A percentile compares a stretch with the other conserved stretches of the same genome.
Conservation (phyloP, 768 basidiomycete genomes). For the Melanogaster broomeanus region DNA sequence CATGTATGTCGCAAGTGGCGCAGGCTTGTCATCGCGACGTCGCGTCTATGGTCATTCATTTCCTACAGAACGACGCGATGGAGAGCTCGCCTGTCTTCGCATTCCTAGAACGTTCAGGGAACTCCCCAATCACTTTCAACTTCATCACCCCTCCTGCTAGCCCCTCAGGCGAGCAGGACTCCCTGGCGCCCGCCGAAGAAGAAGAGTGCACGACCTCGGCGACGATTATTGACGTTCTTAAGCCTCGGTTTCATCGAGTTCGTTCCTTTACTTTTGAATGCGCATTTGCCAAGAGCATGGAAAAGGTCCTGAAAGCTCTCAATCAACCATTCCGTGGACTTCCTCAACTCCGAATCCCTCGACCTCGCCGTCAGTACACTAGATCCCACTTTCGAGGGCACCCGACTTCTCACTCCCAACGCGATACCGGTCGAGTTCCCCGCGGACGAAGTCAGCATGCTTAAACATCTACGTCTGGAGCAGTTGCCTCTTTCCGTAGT, state of each 20-base stretch:
- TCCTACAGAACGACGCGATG: constrained; percentile 27
- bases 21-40: constrained; percentile 40
- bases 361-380: constrained; percentile 28
- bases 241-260: constrained; percentile 26
- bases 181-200: constrained; percentile 16
- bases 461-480: constrained; percentile 40
- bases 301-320: constrained; percentile 24
- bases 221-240: constrained; percentile 25
- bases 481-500: constrained; percentile 43
- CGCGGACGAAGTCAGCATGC: constrained; percentile 7
- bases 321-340: constrained; percentile 14
- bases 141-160: constrained; percentile 28
- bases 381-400: constrained; percentile 29
- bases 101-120: constrained; percentile 39
- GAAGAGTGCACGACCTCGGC: constrained; percentile 15
- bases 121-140: constrained; percentile 36
- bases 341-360: constrained; percentile 27
- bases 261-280: constrained; percentile 38
- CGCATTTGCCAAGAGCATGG: constrained; percentile 29
- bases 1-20: constrained; percentile 57
- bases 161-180: constrained; percentile 13
- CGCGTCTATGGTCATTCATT: constrained; percentile 48
- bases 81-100: constrained; percentile 23
- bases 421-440: constrained; percentile 9
- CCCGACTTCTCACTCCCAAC: constrained; percentile 24